Percentiles rank a stretch among this genome's conserved stretches.
These are phyloP conservation scores for Solanum corneliomulleri DNA, from an alignment of 257 asterid species.

Conservation along the genomic window DNA sequence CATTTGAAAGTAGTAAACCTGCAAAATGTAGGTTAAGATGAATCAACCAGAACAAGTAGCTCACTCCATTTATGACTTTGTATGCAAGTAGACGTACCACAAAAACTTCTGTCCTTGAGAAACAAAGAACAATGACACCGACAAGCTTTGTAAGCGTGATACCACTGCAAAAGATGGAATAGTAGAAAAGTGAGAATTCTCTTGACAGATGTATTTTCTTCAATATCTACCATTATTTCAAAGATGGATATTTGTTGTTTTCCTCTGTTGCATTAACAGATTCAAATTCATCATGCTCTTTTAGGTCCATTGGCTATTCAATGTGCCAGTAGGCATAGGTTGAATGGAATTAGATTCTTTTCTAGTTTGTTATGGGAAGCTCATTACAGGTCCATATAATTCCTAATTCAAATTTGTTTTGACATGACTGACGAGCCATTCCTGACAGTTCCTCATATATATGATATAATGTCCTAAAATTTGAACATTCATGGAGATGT, in stretches of 20 bases:
- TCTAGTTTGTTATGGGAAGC: not conserved
- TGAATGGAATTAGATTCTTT: not conserved
- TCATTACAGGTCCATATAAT: not conserved
- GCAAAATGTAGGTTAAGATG: slow-evolving; percentile 10
- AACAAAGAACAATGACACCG: slow-evolving; percentile 89
- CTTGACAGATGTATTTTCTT: not conserved
- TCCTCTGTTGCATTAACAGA: not conserved
- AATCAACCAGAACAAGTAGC: not conserved
- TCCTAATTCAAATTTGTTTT: not conserved
- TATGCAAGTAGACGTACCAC: slow-evolving; percentile 41
- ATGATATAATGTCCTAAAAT: not conserved
- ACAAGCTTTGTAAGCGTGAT: slow-evolving; percentile 96
- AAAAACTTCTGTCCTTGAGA: slow-evolving; percentile 85
- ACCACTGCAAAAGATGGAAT: slow-evolving; percentile 47
- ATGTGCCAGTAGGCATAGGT: not conserved
- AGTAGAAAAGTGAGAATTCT: not conserved
- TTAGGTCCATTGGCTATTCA: not conserved
- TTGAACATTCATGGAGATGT: not conserved
- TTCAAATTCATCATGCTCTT: not conserved
- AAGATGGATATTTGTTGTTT: not conserved
- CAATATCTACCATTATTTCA: not conserved
- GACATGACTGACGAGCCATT: not conserved
- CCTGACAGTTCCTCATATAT: not conserved
- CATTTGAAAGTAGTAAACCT: slow-evolving; percentile 96
- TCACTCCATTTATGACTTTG: not conserved